phyloP scores from a whole-genome alignment of 768 basidiomycete species.

The Lentinula detonsa region DNA sequence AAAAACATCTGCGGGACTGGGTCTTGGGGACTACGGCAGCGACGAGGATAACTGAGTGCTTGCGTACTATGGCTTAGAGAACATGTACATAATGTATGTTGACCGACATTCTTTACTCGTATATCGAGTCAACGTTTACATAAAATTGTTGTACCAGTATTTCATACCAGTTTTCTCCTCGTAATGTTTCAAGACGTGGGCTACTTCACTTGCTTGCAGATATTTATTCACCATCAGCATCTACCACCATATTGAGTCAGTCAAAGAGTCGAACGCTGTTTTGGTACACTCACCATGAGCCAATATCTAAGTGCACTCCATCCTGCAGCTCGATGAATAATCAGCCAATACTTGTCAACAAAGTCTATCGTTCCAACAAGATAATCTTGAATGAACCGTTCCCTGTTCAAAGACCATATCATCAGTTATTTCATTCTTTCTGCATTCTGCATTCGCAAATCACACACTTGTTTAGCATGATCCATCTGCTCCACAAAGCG shows the following conservation, averaged over 20 bases:
- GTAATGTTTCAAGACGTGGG: slow-evolving; percentile 46
- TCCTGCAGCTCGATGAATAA: slow-evolving; percentile 68
- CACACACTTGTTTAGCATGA: slow-evolving; percentile 50
- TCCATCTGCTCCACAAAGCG: slow-evolving; percentile 75
- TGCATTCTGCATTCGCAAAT: neutral
- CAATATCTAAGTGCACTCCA: slow-evolving; percentile 57
- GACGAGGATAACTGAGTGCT: slow-evolving; percentile 44
- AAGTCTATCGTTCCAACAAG: slow-evolving; percentile 47
- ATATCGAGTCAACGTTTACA: too few species aligned
- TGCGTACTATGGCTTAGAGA: neutral
- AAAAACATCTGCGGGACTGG: slow-evolving; percentile 41
- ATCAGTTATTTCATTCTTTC: neutral
- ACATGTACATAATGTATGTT: neutral
- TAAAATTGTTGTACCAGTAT: neutral
- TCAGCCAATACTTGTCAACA: slow-evolving; percentile 53
- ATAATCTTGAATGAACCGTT: slow-evolving; percentile 50
- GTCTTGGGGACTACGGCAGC: slow-evolving; percentile 74
- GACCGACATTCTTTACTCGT: neutral
- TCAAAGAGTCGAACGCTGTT: neutral
- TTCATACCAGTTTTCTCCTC: slow-evolving; percentile 33
- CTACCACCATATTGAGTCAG: slow-evolving; percentile 22
- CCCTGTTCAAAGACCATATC: slow-evolving; percentile 25
- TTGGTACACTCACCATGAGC: slow-evolving; percentile 40
- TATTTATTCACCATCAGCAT: slow-evolving; percentile 50
- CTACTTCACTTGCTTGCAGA: slow-evolving; percentile 44